Percentiles rank a stretch among this genome's conserved stretches.
Conservation (phyloP, 2,329 filamentous ascomycete genomes). For the Chrysoporthe cubensis region DNA sequence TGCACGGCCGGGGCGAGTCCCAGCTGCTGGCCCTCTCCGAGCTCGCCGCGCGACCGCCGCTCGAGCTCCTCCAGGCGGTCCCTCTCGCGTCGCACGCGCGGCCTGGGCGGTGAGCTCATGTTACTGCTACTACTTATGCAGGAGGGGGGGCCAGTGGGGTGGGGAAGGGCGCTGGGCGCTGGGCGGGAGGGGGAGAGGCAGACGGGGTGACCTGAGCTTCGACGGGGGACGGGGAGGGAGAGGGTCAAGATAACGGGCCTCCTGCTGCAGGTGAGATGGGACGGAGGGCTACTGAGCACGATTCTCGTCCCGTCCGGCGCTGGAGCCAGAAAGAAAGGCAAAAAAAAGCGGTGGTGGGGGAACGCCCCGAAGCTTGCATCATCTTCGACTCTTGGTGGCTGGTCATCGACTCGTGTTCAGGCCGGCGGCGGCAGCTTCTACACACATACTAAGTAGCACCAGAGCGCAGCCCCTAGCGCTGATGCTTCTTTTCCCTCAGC, state of each 20-base stretch:
- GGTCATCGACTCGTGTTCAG: neutral
- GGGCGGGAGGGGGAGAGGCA: neutral
- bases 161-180: neutral
- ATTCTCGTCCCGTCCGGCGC: no score
- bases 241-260: no score
- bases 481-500: no score
- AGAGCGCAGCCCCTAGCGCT: no score
- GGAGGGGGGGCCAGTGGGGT: neutral
- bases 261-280: no score
- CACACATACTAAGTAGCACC: no score
- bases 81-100: slow-evolving; percentile 26
- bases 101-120: slow-evolving; percentile 26
- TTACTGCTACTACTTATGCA: neutral
- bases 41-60: slow-evolving; percentile 20
- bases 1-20: slow-evolving; percentile 15
- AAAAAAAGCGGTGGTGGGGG: slow-evolving; percentile 1
- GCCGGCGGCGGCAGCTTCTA: no score
- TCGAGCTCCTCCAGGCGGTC: slow-evolving; percentile 24
- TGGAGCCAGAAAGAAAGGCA: neutral
- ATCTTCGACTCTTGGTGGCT: neutral
- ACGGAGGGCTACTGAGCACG: no score
- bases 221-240: no score
- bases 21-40: slow-evolving; percentile 16
- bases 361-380: neutral
- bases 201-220: no score